A percentile compares a stretch with the other conserved stretches of the same genome.
Evolutionary conservation across 345 rosid species (phyloP).

Genomic region (Rubroshorea leprosula): DNA sequence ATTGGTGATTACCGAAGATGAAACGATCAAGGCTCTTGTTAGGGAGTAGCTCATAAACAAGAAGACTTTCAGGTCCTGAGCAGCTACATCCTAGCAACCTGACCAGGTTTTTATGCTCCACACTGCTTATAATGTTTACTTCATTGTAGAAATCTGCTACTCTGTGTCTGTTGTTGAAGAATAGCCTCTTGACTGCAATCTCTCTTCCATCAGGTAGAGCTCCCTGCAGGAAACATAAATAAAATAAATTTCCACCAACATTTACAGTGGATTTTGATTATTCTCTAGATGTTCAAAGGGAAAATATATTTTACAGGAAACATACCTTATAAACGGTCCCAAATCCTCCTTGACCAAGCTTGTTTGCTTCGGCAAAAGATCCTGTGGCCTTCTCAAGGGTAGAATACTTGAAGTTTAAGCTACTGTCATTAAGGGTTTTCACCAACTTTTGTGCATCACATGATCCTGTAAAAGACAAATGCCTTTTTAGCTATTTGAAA

Average conservation of each 20-base stretch:
- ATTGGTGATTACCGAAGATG: constrained; percentile 48
- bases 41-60: constrained; percentile 68
- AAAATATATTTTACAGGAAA: background rate
- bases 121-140: constrained; percentile 70
- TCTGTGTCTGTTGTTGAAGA: constrained; percentile 76
- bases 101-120: constrained; percentile 84
- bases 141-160: constrained; percentile 88
- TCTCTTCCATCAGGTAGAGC: constrained; percentile 73
- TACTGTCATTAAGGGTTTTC: background rate
- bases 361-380: background rate
- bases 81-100: constrained; percentile 79
- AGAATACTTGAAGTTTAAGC: constrained; percentile 5
- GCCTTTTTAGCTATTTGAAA: background rate
- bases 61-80: constrained; percentile 85
- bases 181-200: constrained; percentile 81
- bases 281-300: background rate
- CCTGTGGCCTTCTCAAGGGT: background rate
- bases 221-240: constrained; percentile 37
- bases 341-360: constrained; percentile 5
- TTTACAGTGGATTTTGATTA: no score
- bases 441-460: background rate
- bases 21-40: constrained; percentile 78
- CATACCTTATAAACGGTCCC: constrained; percentile 1
- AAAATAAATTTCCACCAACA: background rate
- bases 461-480: background rate